Evolutionary conservation across 345 rosid genomes (phyloP), one percentile per base, ranked within the genome.

Genomic region (Salix udensis): DNA sequence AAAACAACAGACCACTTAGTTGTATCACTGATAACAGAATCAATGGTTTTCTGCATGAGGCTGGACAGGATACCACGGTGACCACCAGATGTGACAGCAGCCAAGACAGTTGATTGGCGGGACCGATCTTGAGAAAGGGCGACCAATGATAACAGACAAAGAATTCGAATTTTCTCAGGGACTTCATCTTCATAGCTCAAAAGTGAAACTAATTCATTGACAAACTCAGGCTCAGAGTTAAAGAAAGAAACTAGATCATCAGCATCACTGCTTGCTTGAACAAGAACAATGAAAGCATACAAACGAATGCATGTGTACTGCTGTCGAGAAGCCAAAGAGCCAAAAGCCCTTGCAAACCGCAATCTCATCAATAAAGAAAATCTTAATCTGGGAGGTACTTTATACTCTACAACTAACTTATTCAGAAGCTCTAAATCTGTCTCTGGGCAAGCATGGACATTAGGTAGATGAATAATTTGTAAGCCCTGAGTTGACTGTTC

Each of bases 51-150:
- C 88, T 90, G 97, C 94, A 89, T 88, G 28, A 95, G 93, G 85
- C 96, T 91, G 79, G 97, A 90, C 52, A 95, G 87, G 74, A 95
- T 90, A 72, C 98, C 97, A 73, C 93, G 92, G 84, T 89, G 90
- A 73, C 94, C 96, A 40, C 97, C 97, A 80, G 98, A 90, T 75
- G 98, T 89, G 61, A 95, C 95, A 74, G 98, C 90, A 78, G 93
- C 88, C 81, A 95, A 86, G n/a, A 91, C 94, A 76, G 89, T 74
- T 23, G 93, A 86, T 77, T 90, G 97, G 74, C 94, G 98, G 55
- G 97, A 86, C 48, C 98, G 92, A 82, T 95, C 98, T 81, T 95
- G 97, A 78, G 97, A 91, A 73, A 93, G 89, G 30, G 97, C 96
- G 78, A 90, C 98, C 88, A 95, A 82, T 75, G 98, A 87, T 76